Percentiles rank a stretch among this genome's conserved stretches.
Evolutionary conservation across 306 rosid species (phyloP).

Genomic region (Hippophae rhamnoides): DNA sequence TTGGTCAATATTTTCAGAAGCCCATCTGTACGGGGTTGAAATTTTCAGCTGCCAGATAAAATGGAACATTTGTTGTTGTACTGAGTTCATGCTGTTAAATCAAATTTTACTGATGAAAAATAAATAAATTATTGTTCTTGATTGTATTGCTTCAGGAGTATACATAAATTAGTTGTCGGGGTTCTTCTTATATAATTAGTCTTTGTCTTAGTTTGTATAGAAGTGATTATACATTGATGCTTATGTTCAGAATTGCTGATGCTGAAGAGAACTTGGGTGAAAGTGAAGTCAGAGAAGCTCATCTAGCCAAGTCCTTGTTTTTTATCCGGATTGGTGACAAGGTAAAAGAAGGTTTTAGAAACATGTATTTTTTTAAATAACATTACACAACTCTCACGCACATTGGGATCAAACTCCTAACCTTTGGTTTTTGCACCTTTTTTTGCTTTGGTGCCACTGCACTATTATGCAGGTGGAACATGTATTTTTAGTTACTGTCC

Average conservation of each 20-base stretch:
- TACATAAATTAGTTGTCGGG: background rate
- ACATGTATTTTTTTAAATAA: background rate
- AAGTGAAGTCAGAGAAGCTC: slow-evolving; percentile 99
- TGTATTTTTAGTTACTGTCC: background rate
- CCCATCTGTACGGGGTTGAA: too few relatives aligned
- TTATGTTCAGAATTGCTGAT: slow-evolving; percentile 70
- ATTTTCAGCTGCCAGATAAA: too few relatives aligned
- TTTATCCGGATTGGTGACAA: slow-evolving; percentile 84
- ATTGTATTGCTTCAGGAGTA: background rate
- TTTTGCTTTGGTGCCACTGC: too few relatives aligned
- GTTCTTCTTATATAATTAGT: background rate
- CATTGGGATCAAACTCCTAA: too few relatives aligned
- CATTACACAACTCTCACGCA: too few relatives aligned
- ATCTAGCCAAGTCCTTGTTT: slow-evolving; percentile 81
- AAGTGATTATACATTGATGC: slow-evolving; percentile 17
- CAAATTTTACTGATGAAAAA: too few relatives aligned
- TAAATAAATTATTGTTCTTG: too few relatives aligned
- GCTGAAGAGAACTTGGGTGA: slow-evolving; percentile 97
- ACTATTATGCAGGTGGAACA: background rate
- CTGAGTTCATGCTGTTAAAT: background rate
- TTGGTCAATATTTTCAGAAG: too few relatives aligned
- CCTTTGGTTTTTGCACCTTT: too few relatives aligned
- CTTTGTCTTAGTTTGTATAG: background rate
- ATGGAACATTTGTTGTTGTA: too few relatives aligned
- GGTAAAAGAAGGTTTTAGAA: slow-evolving; percentile 34